These are phyloP conservation scores for Backusella australiensis DNA, from an alignment of 192 early-diverging fungal species.

Conservation along the genomic window DNA sequence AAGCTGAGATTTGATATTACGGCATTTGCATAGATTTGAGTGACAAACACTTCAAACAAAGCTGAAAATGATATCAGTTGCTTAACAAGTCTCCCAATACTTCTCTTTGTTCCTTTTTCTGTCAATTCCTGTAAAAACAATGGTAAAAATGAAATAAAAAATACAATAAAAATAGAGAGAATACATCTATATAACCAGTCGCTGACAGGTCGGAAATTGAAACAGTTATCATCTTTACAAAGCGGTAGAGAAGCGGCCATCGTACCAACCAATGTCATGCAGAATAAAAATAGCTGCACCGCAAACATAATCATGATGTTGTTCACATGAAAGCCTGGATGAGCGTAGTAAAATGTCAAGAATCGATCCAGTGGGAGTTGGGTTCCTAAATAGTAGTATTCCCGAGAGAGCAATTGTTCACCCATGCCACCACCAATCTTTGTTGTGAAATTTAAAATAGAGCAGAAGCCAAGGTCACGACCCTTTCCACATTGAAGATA, in stretches of 20 bases:
- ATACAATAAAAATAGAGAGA: slow-evolving; percentile 67
- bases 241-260: slow-evolving; percentile 50
- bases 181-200: slow-evolving; percentile 67
- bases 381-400: slow-evolving; percentile 76
- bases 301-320: slow-evolving; percentile 74
- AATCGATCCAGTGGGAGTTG: slow-evolving; percentile 71
- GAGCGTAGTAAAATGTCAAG: slow-evolving; percentile 73
- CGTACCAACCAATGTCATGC: slow-evolving; percentile 58
- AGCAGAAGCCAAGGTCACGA: slow-evolving; percentile 72
- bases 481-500: slow-evolving; percentile 82
- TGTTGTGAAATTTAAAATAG: slow-evolving; percentile 72
- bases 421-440: slow-evolving; percentile 82
- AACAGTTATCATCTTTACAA: slow-evolving; percentile 55
- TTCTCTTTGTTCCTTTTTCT: slow-evolving; percentile 62
- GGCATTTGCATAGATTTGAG: slow-evolving; percentile 68
- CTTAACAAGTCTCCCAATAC: slow-evolving; percentile 55
- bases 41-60: slow-evolving; percentile 70
- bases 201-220: slow-evolving; percentile 54
- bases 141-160: slow-evolving; percentile 67
- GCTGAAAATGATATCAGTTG: slow-evolving; percentile 69
- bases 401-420: slow-evolving; percentile 76
- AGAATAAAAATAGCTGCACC: slow-evolving; percentile 67
- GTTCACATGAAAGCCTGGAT: slow-evolving; percentile 77
- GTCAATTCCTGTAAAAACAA: slow-evolving; percentile 71
- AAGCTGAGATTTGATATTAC: slow-evolving; percentile 65